phyloP scores from a whole-genome alignment of 2,329 filamentous ascomycete species.

The Cordyceps militaris region DNA sequence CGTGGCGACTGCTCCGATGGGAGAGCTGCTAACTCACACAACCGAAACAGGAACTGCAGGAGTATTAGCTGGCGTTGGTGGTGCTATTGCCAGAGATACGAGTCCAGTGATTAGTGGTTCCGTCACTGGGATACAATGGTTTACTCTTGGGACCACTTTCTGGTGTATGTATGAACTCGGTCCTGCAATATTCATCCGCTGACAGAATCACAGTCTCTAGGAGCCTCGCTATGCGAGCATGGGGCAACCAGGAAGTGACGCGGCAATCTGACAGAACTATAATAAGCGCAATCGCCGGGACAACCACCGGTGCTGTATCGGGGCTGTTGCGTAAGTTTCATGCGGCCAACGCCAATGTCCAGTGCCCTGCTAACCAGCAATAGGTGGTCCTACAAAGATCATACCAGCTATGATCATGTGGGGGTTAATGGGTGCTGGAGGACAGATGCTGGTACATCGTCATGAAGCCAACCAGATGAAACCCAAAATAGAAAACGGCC shows the following conservation, averaged over 20 bases:
- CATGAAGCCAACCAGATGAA: constrained; percentile 20
- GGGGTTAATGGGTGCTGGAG: constrained; percentile 34
- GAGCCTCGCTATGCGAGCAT: constrained; percentile 38
- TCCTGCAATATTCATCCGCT: neutral
- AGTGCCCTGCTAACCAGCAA: constrained; percentile 15
- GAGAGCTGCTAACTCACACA: neutral
- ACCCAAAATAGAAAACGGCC: constrained; percentile 31
- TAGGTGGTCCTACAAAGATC: constrained; percentile 47
- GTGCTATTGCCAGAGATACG: constrained; percentile 62
- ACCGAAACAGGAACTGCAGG: constrained; percentile 47
- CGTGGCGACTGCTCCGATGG: too few species aligned
- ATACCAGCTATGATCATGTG: constrained; percentile 45
- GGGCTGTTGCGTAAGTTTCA: constrained; percentile 44
- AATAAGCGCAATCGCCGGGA: constrained; percentile 65
- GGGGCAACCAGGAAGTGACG: constrained; percentile 45
- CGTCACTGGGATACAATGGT: constrained; percentile 73
- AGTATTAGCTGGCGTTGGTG: constrained; percentile 57
- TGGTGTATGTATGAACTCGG: constrained; percentile 50
- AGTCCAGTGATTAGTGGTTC: constrained; percentile 65
- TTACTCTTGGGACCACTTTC: constrained; percentile 67
- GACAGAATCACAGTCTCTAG: constrained; percentile 37
- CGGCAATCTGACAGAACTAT: constrained; percentile 52
- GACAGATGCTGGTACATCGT: constrained; percentile 32
- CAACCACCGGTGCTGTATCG: constrained; percentile 56
- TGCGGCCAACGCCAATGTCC: too few species aligned